Percentiles rank a stretch among this genome's conserved stretches.
Conservation (phyloP, 352 stramenopile genomes). For the Blastocystis sp. region DNA sequence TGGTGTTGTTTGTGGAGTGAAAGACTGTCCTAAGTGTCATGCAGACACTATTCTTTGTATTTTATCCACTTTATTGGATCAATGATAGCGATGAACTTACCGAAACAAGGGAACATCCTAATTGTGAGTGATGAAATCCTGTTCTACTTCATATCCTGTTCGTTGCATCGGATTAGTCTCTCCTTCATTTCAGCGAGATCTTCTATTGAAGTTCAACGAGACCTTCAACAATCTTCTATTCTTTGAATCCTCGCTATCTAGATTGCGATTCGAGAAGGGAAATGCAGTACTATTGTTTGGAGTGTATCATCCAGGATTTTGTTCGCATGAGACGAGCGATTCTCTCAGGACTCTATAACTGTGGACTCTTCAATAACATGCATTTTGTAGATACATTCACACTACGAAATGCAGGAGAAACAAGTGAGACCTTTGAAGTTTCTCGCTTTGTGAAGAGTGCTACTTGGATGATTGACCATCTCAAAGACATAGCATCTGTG, state of each 20-base stretch:
- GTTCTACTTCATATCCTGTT: slow-evolving; percentile 29
- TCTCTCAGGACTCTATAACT: slow-evolving; percentile 28
- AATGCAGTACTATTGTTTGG: background rate
- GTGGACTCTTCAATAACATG: slow-evolving; percentile 6
- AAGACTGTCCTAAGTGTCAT: slow-evolving; percentile 22
- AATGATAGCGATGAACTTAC: background rate
- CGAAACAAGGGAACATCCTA: background rate
- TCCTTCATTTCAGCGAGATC: slow-evolving; percentile 4
- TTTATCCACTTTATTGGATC: background rate
- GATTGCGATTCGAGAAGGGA: background rate
- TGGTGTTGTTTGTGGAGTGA: slow-evolving; percentile 7
- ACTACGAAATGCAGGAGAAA: background rate
- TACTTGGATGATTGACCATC: background rate
- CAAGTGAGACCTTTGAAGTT: background rate
- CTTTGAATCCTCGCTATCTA: slow-evolving; percentile 5
- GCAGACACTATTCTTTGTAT: background rate
- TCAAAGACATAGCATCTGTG: background rate
- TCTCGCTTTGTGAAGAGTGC: background rate
- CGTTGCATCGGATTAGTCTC: background rate
- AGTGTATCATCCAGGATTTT: background rate
- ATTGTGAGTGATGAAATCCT: background rate
- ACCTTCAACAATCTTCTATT: slow-evolving; percentile 28
- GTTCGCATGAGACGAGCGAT: background rate
- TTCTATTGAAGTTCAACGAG: slow-evolving; percentile 7
- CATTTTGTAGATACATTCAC: background rate